Evolutionary conservation across 768 basidiomycete genomes (phyloP), one percentile per base, ranked within the genome.

Genomic region (Sporobolomyces roseus): DNA sequence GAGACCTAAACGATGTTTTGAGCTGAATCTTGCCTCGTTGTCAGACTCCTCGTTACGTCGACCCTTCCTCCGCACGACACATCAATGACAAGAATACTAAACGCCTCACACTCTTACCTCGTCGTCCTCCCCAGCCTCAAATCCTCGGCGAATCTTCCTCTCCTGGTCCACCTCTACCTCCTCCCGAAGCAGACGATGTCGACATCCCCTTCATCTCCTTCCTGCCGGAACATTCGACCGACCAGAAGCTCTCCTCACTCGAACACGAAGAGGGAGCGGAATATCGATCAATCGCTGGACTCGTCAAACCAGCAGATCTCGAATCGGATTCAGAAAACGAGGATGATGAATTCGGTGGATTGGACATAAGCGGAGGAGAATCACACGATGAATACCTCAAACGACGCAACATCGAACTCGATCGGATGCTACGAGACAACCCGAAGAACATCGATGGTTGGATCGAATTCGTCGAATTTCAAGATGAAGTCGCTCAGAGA

Each of bases 391-490:
- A 73, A 9, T 62, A 61, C 49, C 58, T 77, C 6, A 60, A 71
- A 23, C 63, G 71, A 1, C 36, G 69, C 32, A 76, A 74, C 55
- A n/a, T 74, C 59, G 68, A 72, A 16, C 72, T 76, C 38, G 76
- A 78, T 43, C 67, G 71, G 8, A 69, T 71, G 21, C 59, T 78
- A 3, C 65, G 75, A 9, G 63, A 70, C 17, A 17, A 74, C 21
- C 79, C 79, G 0, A 33, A 51, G 1, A 74, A 78, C 68, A 54
- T 77, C 32, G 63, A 72, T 1, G 48, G 38, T 7, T 80, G 80
- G 80, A 74, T 80, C 41, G 77, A 67, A 17, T 79, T 78, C 52
- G 71, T 66, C 55, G 67, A 43, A 35, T 73, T 74, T 60, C 77
- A 71, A 54, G 75, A 75, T 53, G 63, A 70, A 48, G 62, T 72